Conservation (phyloP, 2,329 filamentous ascomycete species). For the Aureobasidium uvarum region DNA sequence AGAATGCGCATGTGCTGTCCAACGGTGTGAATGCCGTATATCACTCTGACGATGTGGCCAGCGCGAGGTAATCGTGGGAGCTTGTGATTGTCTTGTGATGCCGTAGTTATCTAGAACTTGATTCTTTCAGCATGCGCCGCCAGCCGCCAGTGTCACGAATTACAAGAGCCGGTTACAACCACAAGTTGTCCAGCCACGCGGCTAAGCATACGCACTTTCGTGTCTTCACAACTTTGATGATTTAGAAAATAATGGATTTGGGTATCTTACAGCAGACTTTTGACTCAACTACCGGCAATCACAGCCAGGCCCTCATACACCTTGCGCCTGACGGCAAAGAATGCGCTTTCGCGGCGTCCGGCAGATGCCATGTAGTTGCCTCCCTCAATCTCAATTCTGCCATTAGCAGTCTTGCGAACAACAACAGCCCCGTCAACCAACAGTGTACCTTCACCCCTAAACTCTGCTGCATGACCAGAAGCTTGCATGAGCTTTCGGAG, state of each 20-base stretch:
- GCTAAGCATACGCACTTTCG: constrained; percentile 1
- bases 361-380: constrained; percentile 56
- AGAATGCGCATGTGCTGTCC: not conserved
- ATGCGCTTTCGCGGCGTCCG: constrained; percentile 59
- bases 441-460: constrained; percentile 86
- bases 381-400: constrained; percentile 83
- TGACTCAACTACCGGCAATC: constrained; percentile 66
- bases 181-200: not conserved
- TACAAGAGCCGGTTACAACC: not conserved
- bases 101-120: not conserved
- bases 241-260: constrained; percentile 1
- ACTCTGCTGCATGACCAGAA: constrained; percentile 83
- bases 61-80: not conserved
- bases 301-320: constrained; percentile 95
- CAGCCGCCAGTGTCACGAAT: not conserved
- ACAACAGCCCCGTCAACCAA: constrained; percentile 86
- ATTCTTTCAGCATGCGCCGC: not conserved
- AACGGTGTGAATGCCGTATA: not conserved
- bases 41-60: not conserved
- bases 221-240: not conserved
- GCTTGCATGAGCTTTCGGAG: constrained; percentile 78
- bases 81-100: constrained; percentile 1
- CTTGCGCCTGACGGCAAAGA: constrained; percentile 82
- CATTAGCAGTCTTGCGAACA: constrained; percentile 83
- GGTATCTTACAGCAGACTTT: constrained; percentile 24